Conservation (phyloP, 768 basidiomycete genomes). For the Psilocybe tampanensis region DNA sequence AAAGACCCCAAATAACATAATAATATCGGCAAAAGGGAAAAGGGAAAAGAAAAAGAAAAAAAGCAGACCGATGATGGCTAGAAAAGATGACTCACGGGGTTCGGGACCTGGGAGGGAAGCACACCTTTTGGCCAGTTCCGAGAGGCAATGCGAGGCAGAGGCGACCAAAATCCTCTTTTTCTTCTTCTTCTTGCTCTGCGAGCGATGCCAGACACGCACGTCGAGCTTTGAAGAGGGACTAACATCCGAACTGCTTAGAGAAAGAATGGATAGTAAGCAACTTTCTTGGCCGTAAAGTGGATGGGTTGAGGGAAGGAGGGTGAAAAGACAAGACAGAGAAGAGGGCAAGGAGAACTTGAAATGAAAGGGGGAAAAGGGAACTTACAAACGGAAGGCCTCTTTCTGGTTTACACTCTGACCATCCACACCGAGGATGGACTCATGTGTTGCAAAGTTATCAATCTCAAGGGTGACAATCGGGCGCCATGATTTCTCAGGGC, state of each 20-base stretch:
- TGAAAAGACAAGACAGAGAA: neutral
- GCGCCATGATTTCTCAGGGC: constrained; percentile 66
- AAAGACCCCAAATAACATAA: no score
- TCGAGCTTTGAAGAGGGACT: constrained; percentile 44
- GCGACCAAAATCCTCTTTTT: constrained; percentile 61
- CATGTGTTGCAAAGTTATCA: constrained; percentile 52
- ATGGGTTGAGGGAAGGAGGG: neutral
- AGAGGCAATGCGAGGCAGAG: constrained; percentile 48
- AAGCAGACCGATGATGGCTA: neutral
- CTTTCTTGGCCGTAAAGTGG: neutral
- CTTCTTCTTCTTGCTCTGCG: constrained; percentile 68
- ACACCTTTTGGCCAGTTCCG: constrained; percentile 54
- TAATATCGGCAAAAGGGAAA: neutral
- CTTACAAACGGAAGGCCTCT: constrained; percentile 54
- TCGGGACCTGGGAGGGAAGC: constrained; percentile 28
- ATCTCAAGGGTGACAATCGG: constrained; percentile 64
- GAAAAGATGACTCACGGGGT: constrained; percentile 38
- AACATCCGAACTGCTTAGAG: constrained; percentile 39
- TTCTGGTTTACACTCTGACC: constrained; percentile 74
- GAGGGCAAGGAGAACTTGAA: no score
- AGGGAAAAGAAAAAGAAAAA: neutral
- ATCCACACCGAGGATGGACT: constrained; percentile 63
- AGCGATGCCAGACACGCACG: constrained; percentile 58
- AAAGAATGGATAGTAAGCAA: neutral
- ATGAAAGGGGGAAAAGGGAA: neutral